Evolutionary conservation across 169 alveolate genomes (phyloP).

Genomic region (Eimeria praecox): DNA sequence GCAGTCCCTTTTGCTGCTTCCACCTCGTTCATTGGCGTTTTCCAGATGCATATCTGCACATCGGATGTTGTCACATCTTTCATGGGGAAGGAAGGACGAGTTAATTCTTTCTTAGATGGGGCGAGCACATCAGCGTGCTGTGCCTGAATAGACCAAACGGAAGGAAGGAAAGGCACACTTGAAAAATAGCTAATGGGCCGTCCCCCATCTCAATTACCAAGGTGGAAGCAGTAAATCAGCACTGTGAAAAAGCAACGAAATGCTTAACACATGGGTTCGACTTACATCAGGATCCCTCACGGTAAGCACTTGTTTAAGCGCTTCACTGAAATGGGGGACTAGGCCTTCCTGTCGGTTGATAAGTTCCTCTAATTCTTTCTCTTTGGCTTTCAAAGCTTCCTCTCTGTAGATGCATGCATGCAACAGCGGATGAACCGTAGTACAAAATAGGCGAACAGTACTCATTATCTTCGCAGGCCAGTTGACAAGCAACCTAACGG

Average conservation of each 20-base stretch:
- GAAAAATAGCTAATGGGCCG: neutral
- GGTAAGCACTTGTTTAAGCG: slow-evolving; percentile 6
- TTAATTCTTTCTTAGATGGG: neutral
- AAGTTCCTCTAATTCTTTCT: slow-evolving; percentile 1
- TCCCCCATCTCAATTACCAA: neutral
- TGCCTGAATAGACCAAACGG: neutral
- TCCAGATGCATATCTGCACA: slow-evolving; percentile 55
- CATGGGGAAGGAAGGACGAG: slow-evolving; percentile 40
- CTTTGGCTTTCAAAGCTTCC: neutral
- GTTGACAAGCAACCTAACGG: neutral
- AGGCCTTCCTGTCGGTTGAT: slow-evolving; percentile 1
- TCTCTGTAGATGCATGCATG: slow-evolving; percentile 11
- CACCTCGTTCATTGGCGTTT: slow-evolving; percentile 6
- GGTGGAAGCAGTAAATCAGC: neutral
- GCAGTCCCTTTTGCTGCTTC: slow-evolving; percentile 54
- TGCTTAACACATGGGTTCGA: neutral
- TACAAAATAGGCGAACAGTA: neutral
- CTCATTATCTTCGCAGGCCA: neutral
- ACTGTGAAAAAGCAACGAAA: neutral
- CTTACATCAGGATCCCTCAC: slow-evolving; percentile 15
- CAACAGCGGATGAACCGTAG: neutral
- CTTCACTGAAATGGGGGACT: slow-evolving; percentile 34
- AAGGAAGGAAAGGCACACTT: neutral
- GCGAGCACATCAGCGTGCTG: neutral
- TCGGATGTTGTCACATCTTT: slow-evolving; percentile 2